phyloP scores from a whole-genome alignment of 106 monocot genomes.

The Phalaenopsis aphrodite region DNA sequence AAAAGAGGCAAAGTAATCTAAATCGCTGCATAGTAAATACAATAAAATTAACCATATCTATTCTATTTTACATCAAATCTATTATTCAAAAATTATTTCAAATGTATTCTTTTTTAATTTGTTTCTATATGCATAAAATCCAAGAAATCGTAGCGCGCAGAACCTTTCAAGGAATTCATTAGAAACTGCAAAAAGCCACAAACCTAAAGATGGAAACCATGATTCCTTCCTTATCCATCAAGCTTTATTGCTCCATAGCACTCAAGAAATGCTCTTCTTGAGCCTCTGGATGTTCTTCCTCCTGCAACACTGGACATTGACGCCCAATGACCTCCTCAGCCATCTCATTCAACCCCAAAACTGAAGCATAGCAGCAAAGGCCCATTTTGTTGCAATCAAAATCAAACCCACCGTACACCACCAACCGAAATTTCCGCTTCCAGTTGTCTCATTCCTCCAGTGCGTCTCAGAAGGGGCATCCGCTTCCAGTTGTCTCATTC shows the following conservation, averaged over 20 bases:
- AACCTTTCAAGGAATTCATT: not conserved
- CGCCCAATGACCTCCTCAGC: constrained; percentile 28
- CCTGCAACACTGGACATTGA: constrained; percentile 23
- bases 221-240: not conserved
- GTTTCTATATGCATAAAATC: not conserved
- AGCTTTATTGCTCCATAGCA: not conserved
- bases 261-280: not conserved
- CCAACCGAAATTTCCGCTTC: not conserved
- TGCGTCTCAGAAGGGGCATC: not conserved
- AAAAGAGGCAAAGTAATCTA: not conserved
- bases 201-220: not conserved
- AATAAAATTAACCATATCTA: not conserved
- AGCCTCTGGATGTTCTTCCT: constrained; percentile 32
- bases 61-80: not conserved
- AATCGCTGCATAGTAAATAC: not conserved
- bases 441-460: not conserved
- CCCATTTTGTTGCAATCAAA: constrained; percentile 19
- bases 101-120: too few relatives aligned
- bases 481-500: not conserved
- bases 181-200: not conserved
- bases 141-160: not conserved
- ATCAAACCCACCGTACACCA: constrained; percentile 3
- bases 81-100: not conserved
- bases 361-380: constrained; percentile 17
- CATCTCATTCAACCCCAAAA: constrained; percentile 26